Evolutionary conservation across 495 filamentous ascomycete genomes (phyloP), one percentile per base, ranked within the genome.

Genomic region (Aspergillus avenaceus): DNA sequence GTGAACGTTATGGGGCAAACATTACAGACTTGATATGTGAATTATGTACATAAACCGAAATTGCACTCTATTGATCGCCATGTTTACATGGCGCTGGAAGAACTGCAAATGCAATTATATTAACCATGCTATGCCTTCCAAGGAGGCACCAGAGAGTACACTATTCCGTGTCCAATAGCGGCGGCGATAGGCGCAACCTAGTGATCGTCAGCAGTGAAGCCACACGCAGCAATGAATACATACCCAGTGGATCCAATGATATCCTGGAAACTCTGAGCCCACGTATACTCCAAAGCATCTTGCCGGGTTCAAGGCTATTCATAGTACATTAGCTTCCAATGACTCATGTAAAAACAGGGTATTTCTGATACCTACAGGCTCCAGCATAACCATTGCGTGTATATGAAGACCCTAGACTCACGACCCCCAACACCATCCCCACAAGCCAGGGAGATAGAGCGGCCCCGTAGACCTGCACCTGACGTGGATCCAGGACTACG

Each of bases 401-500:
- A 47, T 70, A 67, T 19, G 70, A 67, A 6, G 72, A 74, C 3
- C 66, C 62, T 54, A 73, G 79, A 6, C 62, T 66, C 8, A 73
- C 56, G 9, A 80, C 46, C 1, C 73, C 76, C 11, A 83, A 45
- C 4, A 66, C 56, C 43, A 77, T 58, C 1, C 78, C 79, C 11
- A 82, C 76, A 16, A 81, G 61, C 41, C 77, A 65, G 1, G 78
- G 80, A 6, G 72, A 72, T 24, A 75, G 50, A 1, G 73, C 67
- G 8, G 70, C 72, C 1, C 79, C 80, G 52, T 74, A 79, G 2
- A 79, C 57, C 8, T 70, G 42, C 8, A 55, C 62, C 53, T 80
- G 78, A 11, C 79, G 62, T 5, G 80, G 80, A 56, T 84, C 79
- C 3, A 84, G 66, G 12, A 73, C 80, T 16, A 78, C 69, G 2